Conservation (phyloP, 257 asterid genomes). For the Jacaranda mimosifolia region DNA sequence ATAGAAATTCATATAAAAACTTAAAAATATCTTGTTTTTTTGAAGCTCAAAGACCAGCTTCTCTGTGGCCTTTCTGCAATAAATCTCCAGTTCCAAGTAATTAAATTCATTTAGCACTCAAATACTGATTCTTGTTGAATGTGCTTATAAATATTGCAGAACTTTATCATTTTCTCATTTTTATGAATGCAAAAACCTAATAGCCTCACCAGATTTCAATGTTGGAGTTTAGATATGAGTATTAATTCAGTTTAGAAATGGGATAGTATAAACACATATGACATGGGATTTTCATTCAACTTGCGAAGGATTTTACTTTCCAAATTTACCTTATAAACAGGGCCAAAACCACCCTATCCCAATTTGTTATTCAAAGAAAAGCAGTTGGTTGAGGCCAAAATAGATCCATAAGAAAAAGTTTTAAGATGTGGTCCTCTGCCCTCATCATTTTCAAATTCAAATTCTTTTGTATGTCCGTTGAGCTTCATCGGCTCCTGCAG, state of each 20-base stretch:
- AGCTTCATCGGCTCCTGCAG: constrained; percentile 15
- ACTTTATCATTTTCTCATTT: constrained; percentile 52
- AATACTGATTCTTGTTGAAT: too few relatives aligned
- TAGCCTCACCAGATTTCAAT: constrained; percentile 50
- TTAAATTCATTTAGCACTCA: too few relatives aligned
- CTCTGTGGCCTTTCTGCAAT: too few relatives aligned
- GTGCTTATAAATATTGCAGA: too few relatives aligned
- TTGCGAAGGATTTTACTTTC: neutral
- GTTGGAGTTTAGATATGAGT: constrained; percentile 58
- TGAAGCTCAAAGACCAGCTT: too few relatives aligned
- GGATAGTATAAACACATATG: neutral
- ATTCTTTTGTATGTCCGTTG: neutral
- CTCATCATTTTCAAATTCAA: constrained; percentile 22
- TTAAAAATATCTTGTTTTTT: too few relatives aligned
- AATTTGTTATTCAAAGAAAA: constrained; percentile 47
- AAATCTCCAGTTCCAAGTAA: too few relatives aligned
- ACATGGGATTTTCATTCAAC: too few relatives aligned
- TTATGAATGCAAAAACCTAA: constrained; percentile 53
- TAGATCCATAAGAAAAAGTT: constrained; percentile 36
- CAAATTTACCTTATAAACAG: constrained; percentile 45
- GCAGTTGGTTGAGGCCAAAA: constrained; percentile 42
- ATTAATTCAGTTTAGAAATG: constrained; percentile 47
- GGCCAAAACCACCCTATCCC: constrained; percentile 60
- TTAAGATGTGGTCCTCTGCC: constrained; percentile 38
- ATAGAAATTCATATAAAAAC: too few relatives aligned